Conservation (phyloP, 1,284 basidiomycete genomes). For the Ustilago tritici region DNA sequence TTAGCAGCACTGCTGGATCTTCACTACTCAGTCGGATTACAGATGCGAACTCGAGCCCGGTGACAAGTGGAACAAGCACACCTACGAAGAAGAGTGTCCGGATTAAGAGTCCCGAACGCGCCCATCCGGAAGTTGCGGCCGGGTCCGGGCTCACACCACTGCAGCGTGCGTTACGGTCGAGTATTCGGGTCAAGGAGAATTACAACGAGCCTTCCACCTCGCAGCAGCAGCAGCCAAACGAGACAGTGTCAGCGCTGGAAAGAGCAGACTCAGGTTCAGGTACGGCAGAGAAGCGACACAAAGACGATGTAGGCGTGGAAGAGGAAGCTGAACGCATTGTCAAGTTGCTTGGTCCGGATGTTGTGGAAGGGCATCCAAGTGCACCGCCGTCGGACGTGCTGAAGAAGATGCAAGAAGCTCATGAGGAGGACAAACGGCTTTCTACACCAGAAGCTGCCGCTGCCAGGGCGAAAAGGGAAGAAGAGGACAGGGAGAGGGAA, state of each 20-base stretch:
- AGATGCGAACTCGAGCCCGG: slow-evolving; percentile 26
- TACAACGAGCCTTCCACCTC: slow-evolving; percentile 17
- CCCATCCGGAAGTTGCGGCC: slow-evolving; percentile 32
- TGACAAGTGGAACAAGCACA: slow-evolving; percentile 45
- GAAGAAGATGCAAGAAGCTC: slow-evolving; percentile 46
- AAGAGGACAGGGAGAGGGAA: slow-evolving; percentile 30
- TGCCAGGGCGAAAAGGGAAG: slow-evolving; percentile 28
- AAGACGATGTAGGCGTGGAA: slow-evolving; percentile 60
- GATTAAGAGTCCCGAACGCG: slow-evolving; percentile 46
- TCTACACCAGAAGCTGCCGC: slow-evolving; percentile 38
- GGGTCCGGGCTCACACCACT: slow-evolving; percentile 30
- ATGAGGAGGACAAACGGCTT: slow-evolving; percentile 30
- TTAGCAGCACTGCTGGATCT: slow-evolving; percentile 1
- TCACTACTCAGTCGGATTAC: slow-evolving; percentile 19
- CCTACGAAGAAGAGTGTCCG: slow-evolving; percentile 50
- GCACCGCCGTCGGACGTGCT: slow-evolving; percentile 44
- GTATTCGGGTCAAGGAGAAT: slow-evolving; percentile 45
- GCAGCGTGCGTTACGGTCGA: slow-evolving; percentile 37
- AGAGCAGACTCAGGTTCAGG: slow-evolving; percentile 23
- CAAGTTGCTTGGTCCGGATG: slow-evolving; percentile 58
- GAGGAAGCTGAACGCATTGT: slow-evolving; percentile 66
- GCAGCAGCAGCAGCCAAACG: neutral
- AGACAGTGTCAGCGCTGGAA: slow-evolving; percentile 7
- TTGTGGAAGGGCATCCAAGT: slow-evolving; percentile 62
- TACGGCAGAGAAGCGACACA: slow-evolving; percentile 49